Conservation (phyloP, 1,284 basidiomycete genomes). For the Puccinia novopanici region DNA sequence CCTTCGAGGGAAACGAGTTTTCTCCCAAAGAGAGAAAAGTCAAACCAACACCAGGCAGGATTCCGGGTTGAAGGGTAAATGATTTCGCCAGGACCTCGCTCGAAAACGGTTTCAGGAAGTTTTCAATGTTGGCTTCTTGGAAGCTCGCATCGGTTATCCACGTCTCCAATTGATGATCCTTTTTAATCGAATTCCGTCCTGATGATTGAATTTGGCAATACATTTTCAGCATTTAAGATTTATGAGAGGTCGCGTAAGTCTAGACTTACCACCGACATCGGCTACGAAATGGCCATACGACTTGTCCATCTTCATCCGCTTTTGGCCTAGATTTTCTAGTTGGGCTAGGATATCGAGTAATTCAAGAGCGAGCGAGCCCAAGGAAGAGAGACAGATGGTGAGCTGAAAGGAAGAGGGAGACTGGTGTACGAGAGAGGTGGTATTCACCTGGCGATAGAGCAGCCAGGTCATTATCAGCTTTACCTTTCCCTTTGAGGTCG, state of each 20-base stretch:
- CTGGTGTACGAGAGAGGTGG: background rate
- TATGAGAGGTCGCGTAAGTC: no score
- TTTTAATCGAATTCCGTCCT: constrained; percentile 47
- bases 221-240: no score
- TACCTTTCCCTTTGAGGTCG: constrained; percentile 43
- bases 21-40: background rate
- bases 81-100: constrained; percentile 20
- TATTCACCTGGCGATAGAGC: constrained; percentile 26
- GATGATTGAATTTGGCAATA: background rate
- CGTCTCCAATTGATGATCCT: constrained; percentile 37
- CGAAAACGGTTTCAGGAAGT: constrained; percentile 46
- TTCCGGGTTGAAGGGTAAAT: constrained; percentile 45
- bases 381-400: background rate
- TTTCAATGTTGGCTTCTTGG: constrained; percentile 37
- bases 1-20: background rate
- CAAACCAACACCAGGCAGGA: constrained; percentile 25
- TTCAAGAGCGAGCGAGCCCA: background rate
- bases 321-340: constrained; percentile 25
- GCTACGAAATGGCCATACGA: constrained; percentile 49
- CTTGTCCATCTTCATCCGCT: constrained; percentile 49
- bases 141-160: constrained; percentile 33
- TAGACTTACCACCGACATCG: constrained; percentile 33
- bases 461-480: constrained; percentile 20
- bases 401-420: background rate
- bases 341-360: background rate